Conservation (phyloP, 164 flowering plant species). For the Cinnamomum micranthum region DNA sequence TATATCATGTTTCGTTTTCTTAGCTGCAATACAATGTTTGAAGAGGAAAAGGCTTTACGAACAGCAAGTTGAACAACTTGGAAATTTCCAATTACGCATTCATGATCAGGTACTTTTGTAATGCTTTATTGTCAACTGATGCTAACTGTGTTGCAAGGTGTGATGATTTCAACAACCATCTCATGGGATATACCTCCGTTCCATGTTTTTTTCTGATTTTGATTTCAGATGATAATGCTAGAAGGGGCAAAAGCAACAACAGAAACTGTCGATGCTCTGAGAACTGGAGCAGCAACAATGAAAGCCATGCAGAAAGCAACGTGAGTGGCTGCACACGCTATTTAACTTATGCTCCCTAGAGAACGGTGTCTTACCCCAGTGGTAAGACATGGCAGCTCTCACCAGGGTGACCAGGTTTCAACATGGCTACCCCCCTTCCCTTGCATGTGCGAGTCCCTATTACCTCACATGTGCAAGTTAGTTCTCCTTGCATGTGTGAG, state of each 20-base stretch:
- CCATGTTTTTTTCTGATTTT: background rate
- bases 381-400: no score
- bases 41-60: conserved; percentile 41
- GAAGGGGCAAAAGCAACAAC: conserved; percentile 49
- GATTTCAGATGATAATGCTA: conserved; percentile 35
- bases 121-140: background rate
- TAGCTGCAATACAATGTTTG: conserved; percentile 43
- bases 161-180: no score
- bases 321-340: conserved; percentile 19
- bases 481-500: no score
- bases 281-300: conserved; percentile 46
- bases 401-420: no score
- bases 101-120: conserved; percentile 34
- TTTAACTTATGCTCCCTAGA: no score
- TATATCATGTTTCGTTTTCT: background rate
- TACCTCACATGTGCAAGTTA: no score
- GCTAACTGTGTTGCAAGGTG: no score
- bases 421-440: no score
- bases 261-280: conserved; percentile 45
- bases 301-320: conserved; percentile 49
- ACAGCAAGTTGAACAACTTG: conserved; percentile 42
- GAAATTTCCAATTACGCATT: conserved; percentile 42
- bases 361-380: no score
- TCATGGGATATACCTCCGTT: no score
- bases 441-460: no score